Evolutionary conservation across 2,329 filamentous ascomycete species (phyloP).

Genomic region (Xylaria sp.): DNA sequence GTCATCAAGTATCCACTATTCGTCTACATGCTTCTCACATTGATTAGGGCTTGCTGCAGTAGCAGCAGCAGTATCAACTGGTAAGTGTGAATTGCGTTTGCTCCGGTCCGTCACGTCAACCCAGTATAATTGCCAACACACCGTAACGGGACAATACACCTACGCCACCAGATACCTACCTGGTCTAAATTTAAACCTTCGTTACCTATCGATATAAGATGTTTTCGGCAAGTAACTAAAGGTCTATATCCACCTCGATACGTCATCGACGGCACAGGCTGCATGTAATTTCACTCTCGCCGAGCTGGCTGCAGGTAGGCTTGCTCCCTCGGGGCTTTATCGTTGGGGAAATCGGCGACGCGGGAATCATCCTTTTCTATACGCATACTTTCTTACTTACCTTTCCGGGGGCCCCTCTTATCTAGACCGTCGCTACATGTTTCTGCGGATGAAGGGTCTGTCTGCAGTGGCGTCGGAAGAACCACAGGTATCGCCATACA

Average conservation of each 20-base stretch:
- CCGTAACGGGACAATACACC: too few relatives aligned
- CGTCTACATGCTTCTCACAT: slow-evolving; percentile 20
- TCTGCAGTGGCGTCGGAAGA: slow-evolving; percentile 23
- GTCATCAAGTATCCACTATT: slow-evolving; percentile 15
- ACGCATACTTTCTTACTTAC: slow-evolving; percentile 26
- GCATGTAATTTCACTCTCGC: slow-evolving; percentile 37
- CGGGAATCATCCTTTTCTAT: slow-evolving; percentile 31
- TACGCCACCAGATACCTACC: too few relatives aligned
- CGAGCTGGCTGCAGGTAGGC: slow-evolving; percentile 34
- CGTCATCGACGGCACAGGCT: slow-evolving; percentile 30
- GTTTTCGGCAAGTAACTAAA: slow-evolving; percentile 25
- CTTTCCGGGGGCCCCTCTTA: slow-evolving; percentile 4
- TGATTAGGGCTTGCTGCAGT: slow-evolving; percentile 31
- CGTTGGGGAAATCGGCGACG: slow-evolving; percentile 18
- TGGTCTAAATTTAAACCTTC: too few relatives aligned
- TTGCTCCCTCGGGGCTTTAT: slow-evolving; percentile 32
- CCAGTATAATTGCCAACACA: not conserved
- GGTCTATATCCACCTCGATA: slow-evolving; percentile 26
- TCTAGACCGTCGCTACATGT: slow-evolving; percentile 8
- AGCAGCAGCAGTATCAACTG: too few relatives aligned
- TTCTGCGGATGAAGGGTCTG: slow-evolving; percentile 24
- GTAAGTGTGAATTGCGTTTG: not conserved
- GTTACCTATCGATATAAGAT: slow-evolving; percentile 22
- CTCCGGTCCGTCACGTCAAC: not conserved
- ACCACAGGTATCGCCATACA: not conserved